A percentile compares a stretch with the other conserved stretches of the same genome.
These are phyloP conservation scores for Acanthamoeba quina DNA, from an alignment of 208 protist species.

Conservation along the genomic window DNA sequence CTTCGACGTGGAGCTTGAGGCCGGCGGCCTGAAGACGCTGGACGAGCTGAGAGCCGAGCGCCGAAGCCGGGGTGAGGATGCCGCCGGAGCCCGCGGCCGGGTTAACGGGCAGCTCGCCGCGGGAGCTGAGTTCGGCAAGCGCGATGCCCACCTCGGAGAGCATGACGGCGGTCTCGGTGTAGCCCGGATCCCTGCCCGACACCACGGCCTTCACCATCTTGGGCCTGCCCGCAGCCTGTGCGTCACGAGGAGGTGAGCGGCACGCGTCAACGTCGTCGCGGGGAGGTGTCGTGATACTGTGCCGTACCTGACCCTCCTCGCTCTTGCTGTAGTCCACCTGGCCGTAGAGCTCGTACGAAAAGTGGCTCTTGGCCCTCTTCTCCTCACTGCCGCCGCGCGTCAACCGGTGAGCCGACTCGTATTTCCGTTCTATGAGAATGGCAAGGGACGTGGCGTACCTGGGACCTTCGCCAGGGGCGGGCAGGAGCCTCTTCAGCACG, in stretches of 20 bases:
- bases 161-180: constrained; percentile 78
- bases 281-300: not conserved
- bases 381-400: not conserved
- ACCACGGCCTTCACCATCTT: constrained; percentile 48
- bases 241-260: not conserved
- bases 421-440: not conserved
- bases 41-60: constrained; percentile 33
- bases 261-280: not conserved
- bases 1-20: constrained; percentile 54
- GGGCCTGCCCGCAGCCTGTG: constrained; percentile 40
- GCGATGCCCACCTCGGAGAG: constrained; percentile 66
- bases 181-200: constrained; percentile 77
- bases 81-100: constrained; percentile 30
- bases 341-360: constrained; percentile 52
- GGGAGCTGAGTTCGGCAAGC: constrained; percentile 6
- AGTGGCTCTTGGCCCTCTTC: constrained; percentile 6
- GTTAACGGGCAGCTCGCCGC: constrained; percentile 2
- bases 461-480: constrained; percentile 51
- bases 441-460: not conserved
- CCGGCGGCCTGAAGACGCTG: constrained; percentile 52
- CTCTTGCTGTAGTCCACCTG: constrained; percentile 7
- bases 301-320: not conserved
- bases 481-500: constrained; percentile 18
- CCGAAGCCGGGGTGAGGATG: constrained; percentile 68
- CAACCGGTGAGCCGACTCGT: not conserved